Evolutionary conservation across 495 filamentous ascomycete species (phyloP), one percentile per base, ranked within the genome.

Genomic region (Penicillium psychrofluorescens): DNA sequence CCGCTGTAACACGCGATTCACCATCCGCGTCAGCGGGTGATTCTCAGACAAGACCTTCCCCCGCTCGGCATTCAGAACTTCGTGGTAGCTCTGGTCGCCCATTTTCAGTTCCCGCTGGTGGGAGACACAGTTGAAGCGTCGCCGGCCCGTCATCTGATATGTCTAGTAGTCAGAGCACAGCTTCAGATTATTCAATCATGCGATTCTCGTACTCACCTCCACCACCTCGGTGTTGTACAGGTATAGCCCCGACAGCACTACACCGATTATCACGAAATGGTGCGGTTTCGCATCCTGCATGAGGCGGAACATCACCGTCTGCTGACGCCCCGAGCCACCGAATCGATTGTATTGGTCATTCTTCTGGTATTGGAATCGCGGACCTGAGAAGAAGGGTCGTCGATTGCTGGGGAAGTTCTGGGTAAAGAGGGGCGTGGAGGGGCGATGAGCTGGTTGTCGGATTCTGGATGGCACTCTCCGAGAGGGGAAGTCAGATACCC

Each of bases 101-200:
- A 82, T 64, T 11, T 66, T 53, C 16, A 70, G 61, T 50, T 90
- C 83, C 1, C 54, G 60, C n/a, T 65, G 51, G 14, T 74, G 61
- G 29, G 75, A 76, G 32, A 90, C 68, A 48, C 82, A 79, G 54
- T 91, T 95, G 71, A 97, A 96, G 33, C 90, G 80, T 40, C 75
- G 76, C 13, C 91, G 81, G 4, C 86, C 84, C 7, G 82, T 84
- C 34, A 88, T 62, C 63, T 68, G 44, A 8, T n/a, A 36, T 12
- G 3, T 12, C 28, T 12, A 29, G 10, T 7, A 16, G 46, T 53
- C 33, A 53, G 43, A 6, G 6, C 32, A 29, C 15, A 40, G 11
- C 15, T 14, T 3, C n/a, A 31, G 28, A 29, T 12, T 13, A 15
- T 29, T 8, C 7, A 14, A 44, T 28, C 14, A n/a, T 11, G 32